Evolutionary conservation across 768 basidiomycete genomes (phyloP).

Genomic region (Xanthoconium purpureum): DNA sequence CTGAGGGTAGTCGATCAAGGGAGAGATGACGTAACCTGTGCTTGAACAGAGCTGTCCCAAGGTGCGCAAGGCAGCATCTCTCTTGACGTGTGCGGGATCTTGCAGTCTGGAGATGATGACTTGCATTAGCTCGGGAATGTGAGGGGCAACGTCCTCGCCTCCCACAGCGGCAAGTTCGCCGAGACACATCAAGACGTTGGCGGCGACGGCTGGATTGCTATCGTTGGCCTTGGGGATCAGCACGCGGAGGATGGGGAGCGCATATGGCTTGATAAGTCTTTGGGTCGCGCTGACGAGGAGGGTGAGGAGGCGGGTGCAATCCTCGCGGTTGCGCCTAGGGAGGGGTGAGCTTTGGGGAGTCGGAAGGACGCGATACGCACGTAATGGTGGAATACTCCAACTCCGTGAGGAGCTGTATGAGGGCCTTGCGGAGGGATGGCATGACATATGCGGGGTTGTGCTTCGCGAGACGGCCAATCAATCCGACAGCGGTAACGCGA

Average conservation of each 20-base stretch:
- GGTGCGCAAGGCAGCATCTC: conserved; percentile 91
- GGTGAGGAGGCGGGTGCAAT: conserved; percentile 87
- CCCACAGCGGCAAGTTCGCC: conserved; percentile 92
- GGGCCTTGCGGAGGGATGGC: conserved; percentile 91
- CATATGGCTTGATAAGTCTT: conserved; percentile 92
- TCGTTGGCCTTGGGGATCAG: conserved; percentile 89
- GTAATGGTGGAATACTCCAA: conserved; percentile 90
- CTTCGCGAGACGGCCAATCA: conserved; percentile 90
- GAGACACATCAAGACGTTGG: conserved; percentile 89
- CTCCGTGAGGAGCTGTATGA: conserved; percentile 95
- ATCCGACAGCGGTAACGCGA: conserved; percentile 80
- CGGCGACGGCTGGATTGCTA: conserved; percentile 79
- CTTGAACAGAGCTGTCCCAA: conserved; percentile 95
- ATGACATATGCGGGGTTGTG: conserved; percentile 99
- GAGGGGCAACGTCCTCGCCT: conserved; percentile 83
- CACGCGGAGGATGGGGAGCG: conserved; percentile 90
- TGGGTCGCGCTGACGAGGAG: conserved; percentile 89
- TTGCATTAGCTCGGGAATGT: conserved; percentile 85
- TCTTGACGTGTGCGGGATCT: conserved; percentile 85
- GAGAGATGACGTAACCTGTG: conserved; percentile 91
- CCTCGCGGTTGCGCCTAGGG: conserved; percentile 77
- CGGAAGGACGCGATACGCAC: conserved; percentile 44
- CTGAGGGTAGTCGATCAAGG: conserved; percentile 88
- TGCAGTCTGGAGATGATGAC: conserved; percentile 85
- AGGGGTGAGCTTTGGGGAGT: neutral